phyloP scores from a whole-genome alignment of 2,329 filamentous ascomycete genomes.

The Penicillium sp. region DNA sequence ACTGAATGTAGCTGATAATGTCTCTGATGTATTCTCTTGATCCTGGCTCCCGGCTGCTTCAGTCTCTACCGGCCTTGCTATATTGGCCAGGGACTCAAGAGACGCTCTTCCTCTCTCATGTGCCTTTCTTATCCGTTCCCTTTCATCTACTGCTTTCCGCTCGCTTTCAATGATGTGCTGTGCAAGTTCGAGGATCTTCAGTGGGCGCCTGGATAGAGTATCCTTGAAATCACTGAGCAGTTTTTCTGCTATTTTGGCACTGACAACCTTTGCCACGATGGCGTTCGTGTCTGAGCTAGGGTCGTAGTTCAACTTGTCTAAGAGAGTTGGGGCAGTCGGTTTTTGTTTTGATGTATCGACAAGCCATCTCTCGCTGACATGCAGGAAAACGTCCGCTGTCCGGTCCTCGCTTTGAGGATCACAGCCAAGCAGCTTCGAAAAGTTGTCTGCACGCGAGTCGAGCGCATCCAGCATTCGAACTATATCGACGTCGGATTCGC shows the following conservation, averaged over 20 bases:
- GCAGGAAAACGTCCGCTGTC: slow-evolving; percentile 39
- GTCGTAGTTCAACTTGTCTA: slow-evolving; percentile 16
- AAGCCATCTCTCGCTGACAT: slow-evolving; percentile 41
- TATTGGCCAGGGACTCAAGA: slow-evolving; percentile 34
- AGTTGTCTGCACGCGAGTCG: slow-evolving; percentile 34
- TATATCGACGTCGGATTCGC: slow-evolving; percentile 22
- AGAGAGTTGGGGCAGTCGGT: slow-evolving; percentile 5
- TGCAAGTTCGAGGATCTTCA: slow-evolving; percentile 38
- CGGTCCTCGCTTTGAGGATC: slow-evolving; percentile 39
- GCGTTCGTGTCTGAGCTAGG: slow-evolving; percentile 22
- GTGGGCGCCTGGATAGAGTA: slow-evolving; percentile 36
- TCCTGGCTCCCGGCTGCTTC: slow-evolving; percentile 14
- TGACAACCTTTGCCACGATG: slow-evolving; percentile 34
- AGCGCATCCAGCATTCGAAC: slow-evolving; percentile 32
- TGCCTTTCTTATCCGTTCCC: slow-evolving; percentile 5
- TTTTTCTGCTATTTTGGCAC: slow-evolving; percentile 40
- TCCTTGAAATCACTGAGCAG: slow-evolving; percentile 42
- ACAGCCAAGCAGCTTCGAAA: slow-evolving; percentile 32
- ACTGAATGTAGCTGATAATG: slow-evolving; percentile 39
- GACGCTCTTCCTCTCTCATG: slow-evolving; percentile 23
- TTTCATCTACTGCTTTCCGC: slow-evolving; percentile 17
- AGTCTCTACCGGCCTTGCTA: slow-evolving; percentile 20
- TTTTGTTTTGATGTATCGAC: slow-evolving; percentile 21
- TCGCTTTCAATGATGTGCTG: slow-evolving; percentile 40
- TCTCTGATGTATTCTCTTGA: slow-evolving; percentile 30